These are phyloP conservation scores for Skeletonema marinoi DNA, from an alignment of 108 stramenopile genomes.

Conservation along the genomic window DNA sequence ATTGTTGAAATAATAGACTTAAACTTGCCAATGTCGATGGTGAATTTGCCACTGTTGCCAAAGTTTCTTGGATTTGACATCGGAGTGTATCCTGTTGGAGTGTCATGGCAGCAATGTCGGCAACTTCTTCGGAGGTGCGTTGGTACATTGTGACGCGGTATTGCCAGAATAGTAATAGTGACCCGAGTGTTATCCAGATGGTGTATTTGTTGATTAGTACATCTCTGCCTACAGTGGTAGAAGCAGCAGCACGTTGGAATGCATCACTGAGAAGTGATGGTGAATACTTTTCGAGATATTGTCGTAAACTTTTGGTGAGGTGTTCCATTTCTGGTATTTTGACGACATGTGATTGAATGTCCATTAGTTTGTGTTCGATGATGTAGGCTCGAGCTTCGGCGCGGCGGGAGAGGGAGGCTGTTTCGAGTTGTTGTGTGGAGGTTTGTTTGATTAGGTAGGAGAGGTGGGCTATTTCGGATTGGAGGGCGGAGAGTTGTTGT, in stretches of 20 bases:
- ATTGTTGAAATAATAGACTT: constrained; percentile 26
- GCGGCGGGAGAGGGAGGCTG: constrained; percentile 17
- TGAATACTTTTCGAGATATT: constrained; percentile 10
- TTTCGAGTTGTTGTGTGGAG: constrained; percentile 20
- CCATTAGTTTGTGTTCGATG: constrained; percentile 38
- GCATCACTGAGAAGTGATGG: constrained; percentile 2
- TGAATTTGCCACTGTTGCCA: constrained; percentile 41
- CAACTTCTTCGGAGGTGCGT: constrained; percentile 45
- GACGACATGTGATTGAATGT: constrained; percentile 43
- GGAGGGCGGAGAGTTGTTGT: constrained; percentile 14
- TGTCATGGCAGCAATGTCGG: constrained; percentile 48
- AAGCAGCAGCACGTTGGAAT: background rate
- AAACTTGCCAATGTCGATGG: constrained; percentile 45
- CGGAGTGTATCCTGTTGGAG: constrained; percentile 40
- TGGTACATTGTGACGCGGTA: constrained; percentile 41
- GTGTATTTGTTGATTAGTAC: constrained; percentile 44
- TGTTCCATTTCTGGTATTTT: constrained; percentile 38
- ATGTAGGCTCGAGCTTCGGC: constrained; percentile 45
- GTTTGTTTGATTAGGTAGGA: constrained; percentile 45
- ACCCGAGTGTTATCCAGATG: constrained; percentile 14
- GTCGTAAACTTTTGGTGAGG: constrained; percentile 12
- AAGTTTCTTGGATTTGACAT: constrained; percentile 42
- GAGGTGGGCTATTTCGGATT: constrained; percentile 15
- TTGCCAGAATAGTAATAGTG: constrained; percentile 30
- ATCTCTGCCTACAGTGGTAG: background rate